A percentile compares a stretch with the other conserved stretches of the same genome.
Conservation (phyloP, 2,329 filamentous ascomycete species). For the Didymellaceae sp. region DNA sequence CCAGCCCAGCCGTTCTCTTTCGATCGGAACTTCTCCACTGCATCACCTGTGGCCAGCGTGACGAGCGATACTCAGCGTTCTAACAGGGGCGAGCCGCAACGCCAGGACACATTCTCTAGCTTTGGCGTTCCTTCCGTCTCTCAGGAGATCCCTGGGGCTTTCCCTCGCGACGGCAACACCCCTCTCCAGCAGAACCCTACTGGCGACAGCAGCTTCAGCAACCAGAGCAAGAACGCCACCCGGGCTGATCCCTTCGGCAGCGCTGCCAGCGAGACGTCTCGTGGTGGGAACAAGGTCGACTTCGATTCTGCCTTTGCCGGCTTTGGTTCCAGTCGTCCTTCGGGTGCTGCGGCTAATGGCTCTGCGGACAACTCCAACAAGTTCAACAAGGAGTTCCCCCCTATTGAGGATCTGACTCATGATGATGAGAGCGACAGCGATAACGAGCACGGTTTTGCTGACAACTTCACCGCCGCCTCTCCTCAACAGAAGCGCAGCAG, state of each 20-base stretch:
- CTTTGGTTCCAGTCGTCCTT: constrained; percentile 65
- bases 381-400: constrained; percentile 85
- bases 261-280: constrained; percentile 40
- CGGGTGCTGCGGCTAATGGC: constrained; percentile 48
- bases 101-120: constrained; percentile 50
- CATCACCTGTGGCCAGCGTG: constrained; percentile 50
- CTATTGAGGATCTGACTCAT: constrained; percentile 83
- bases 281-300: constrained; percentile 69
- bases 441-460: constrained; percentile 81
- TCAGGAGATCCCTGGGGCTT: constrained; percentile 56
- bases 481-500: constrained; percentile 45
- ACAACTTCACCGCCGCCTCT: constrained; percentile 79
- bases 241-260: constrained; percentile 52
- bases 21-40: constrained; percentile 45
- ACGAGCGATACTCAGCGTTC: constrained; percentile 49
- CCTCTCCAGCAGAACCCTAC: constrained; percentile 58
- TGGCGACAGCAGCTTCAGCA: constrained; percentile 56
- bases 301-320: constrained; percentile 86
- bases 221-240: constrained; percentile 52
- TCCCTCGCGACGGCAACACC: constrained; percentile 50
- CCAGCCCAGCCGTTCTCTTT: constrained; percentile 38
- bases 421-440: constrained; percentile 79
- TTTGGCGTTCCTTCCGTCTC: constrained; percentile 43
- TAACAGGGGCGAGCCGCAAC: constrained; percentile 42
- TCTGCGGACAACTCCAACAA: constrained; percentile 49